Evolutionary conservation across 345 rosid species (phyloP).

Genomic region (Luvunga scandens): DNA sequence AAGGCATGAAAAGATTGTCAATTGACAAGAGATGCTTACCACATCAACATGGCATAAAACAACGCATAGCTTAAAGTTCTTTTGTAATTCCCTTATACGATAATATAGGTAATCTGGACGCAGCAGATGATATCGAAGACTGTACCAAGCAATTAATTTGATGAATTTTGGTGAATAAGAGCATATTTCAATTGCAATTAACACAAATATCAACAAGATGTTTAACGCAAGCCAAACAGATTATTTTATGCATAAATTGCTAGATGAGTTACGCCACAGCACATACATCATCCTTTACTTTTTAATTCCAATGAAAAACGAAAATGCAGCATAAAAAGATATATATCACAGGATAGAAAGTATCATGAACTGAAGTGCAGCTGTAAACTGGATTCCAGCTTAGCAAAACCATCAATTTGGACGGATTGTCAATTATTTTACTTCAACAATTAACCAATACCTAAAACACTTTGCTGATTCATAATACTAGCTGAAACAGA

Average conservation of each 20-base stretch:
- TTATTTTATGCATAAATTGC: neutral
- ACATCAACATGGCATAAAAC: conserved; percentile 91
- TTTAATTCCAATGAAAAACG: neutral
- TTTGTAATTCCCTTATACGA: conserved; percentile 86
- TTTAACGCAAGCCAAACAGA: neutral
- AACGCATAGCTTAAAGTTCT: conserved; percentile 79
- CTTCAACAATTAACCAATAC: neutral
- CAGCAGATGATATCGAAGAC: conserved; percentile 86
- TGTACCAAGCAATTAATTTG: conserved; percentile 30
- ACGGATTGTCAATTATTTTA: neutral
- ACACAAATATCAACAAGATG: neutral
- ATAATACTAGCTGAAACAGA: neutral
- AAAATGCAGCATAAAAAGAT: neutral
- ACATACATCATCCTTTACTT: neutral
- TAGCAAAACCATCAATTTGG: neutral
- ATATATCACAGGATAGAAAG: neutral
- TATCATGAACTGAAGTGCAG: neutral
- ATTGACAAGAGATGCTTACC: conserved; percentile 39
- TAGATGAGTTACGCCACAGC: neutral
- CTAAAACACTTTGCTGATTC: neutral
- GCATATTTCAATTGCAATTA: neutral
- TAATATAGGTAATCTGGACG: conserved; percentile 89
- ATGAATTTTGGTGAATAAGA: neutral
- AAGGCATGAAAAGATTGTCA: neutral
- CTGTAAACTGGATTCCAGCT: no score